These are phyloP conservation scores for Chernovozyma sophiae-reginae DNA, from an alignment of 1,139 yeast species.

Conservation along the genomic window DNA sequence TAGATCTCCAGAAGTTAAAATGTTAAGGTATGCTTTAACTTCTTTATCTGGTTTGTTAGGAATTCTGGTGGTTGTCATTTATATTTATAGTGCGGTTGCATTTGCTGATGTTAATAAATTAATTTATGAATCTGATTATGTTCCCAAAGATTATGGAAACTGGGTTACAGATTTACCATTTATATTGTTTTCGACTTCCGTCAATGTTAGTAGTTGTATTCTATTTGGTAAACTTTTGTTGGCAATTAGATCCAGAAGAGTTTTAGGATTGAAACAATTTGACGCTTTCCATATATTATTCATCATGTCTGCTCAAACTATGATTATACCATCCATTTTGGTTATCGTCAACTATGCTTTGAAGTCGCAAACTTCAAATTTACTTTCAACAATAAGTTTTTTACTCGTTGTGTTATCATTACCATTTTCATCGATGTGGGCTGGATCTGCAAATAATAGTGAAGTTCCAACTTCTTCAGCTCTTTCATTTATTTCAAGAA, in stretches of 20 bases:
- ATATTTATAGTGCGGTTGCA: slow-evolving; percentile 34
- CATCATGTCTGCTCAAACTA: slow-evolving; percentile 79
- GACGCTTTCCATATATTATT: slow-evolving; percentile 75
- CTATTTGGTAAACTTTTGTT: slow-evolving; percentile 56
- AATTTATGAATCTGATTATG: slow-evolving; percentile 9
- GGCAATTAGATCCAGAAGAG: slow-evolving; percentile 70
- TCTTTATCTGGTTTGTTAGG: slow-evolving; percentile 40
- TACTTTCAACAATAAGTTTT: slow-evolving; percentile 20
- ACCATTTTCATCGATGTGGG: slow-evolving; percentile 89
- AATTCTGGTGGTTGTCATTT: slow-evolving; percentile 48
- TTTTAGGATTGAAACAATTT: slow-evolving; percentile 75
- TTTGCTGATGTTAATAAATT: slow-evolving; percentile 7
- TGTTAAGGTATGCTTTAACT: slow-evolving; percentile 37
- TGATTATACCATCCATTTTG: slow-evolving; percentile 71
- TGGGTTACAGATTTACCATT: slow-evolving; percentile 48
- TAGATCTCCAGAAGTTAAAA: slow-evolving; percentile 44
- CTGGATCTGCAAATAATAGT: slow-evolving; percentile 52
- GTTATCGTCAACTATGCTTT: slow-evolving; percentile 49
- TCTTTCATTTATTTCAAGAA: slow-evolving; percentile 18
- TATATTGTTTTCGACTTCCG: slow-evolving; percentile 65
- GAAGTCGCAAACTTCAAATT: slow-evolving; percentile 7
- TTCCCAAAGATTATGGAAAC: slow-evolving; percentile 9
- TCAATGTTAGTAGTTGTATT: slow-evolving; percentile 57
- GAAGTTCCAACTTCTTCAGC: slow-evolving; percentile 22
- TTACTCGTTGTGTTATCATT: slow-evolving; percentile 54